Evolutionary conservation across 768 basidiomycete genomes (phyloP).

Genomic region (Fibroporia radiculosa): DNA sequence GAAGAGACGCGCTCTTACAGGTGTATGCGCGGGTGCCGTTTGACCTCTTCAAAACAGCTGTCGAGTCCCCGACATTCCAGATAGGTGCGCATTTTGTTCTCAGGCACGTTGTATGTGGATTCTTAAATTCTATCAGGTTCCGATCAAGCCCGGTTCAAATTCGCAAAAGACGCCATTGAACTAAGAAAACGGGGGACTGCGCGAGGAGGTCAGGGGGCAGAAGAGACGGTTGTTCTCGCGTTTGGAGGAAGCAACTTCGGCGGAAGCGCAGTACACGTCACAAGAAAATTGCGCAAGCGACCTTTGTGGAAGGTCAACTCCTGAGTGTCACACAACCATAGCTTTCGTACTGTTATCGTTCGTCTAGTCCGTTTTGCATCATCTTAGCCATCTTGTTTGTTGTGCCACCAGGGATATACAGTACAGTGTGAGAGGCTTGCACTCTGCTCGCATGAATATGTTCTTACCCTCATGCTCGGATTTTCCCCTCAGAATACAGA

Average conservation of each 20-base stretch:
- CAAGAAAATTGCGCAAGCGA: conserved; percentile 66
- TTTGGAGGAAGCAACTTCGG: conserved; percentile 68
- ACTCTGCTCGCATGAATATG: no score
- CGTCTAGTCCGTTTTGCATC: conserved; percentile 13
- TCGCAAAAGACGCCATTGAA: conserved; percentile 86
- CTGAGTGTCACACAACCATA: conserved; percentile 6
- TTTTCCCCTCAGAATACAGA: no score
- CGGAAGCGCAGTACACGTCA: conserved; percentile 77
- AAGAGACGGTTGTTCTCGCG: conserved; percentile 89
- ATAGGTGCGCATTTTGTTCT: conserved; percentile 59
- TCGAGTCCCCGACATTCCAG: conserved; percentile 73
- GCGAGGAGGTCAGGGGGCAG: conserved; percentile 54
- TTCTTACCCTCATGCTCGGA: no score
- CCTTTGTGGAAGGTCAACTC: conserved; percentile 36
- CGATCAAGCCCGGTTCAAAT: conserved; percentile 84
- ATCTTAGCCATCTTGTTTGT: conserved; percentile 3
- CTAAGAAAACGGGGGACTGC: conserved; percentile 72
- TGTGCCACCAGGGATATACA: no score
- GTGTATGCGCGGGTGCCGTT: conserved; percentile 79
- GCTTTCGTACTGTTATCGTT: conserved; percentile 11
- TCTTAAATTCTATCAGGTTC: no score
- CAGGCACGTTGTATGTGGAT: no score
- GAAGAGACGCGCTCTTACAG: conserved; percentile 65
- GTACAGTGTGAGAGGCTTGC: no score
- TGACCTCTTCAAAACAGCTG: conserved; percentile 77